A percentile compares a stretch with the other conserved stretches of the same genome.
Evolutionary conservation across 331 rosid species (phyloP).

Genomic region (Malus hybrid): DNA sequence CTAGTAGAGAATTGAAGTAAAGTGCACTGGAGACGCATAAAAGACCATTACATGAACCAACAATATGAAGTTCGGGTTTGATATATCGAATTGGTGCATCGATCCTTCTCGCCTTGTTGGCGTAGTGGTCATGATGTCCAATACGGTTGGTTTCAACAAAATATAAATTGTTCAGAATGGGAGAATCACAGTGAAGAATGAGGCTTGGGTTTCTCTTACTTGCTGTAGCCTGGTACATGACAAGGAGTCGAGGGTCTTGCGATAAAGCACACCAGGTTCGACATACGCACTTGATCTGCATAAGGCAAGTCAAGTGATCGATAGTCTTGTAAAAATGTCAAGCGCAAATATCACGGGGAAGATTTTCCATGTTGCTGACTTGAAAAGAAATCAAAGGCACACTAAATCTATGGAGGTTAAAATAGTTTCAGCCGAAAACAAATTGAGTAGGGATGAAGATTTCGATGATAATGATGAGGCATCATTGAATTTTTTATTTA

Average conservation of each 20-base stretch:
- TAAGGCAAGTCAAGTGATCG: constrained; percentile 33
- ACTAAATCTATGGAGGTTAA: neutral
- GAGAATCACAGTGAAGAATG: constrained; percentile 37
- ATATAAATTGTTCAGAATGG: constrained; percentile 28
- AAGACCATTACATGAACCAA: constrained; percentile 35
- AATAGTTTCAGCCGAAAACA: neutral
- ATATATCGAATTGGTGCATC: constrained; percentile 13
- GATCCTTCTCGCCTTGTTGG: constrained; percentile 13
- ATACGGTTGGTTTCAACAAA: constrained; percentile 10
- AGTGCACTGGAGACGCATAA: constrained; percentile 29
- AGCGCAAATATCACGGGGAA: constrained; percentile 17
- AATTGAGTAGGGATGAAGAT: neutral
- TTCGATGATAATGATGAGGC: neutral
- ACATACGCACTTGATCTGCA: constrained; percentile 26
- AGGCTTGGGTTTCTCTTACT: constrained; percentile 25
- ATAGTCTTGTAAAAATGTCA: constrained; percentile 27
- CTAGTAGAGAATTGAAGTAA: constrained; percentile 13
- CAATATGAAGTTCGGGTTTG: constrained; percentile 31
- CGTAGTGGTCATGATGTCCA: neutral
- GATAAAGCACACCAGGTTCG: constrained; percentile 21
- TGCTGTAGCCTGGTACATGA: neutral
- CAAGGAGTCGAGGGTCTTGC: constrained; percentile 13
- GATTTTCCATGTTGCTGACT: constrained; percentile 18
- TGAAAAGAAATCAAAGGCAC: neutral
- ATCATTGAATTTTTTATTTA: neutral